Conservation (phyloP, 2,329 filamentous ascomycete genomes). For the Atkinsonella hypoxylon region DNA sequence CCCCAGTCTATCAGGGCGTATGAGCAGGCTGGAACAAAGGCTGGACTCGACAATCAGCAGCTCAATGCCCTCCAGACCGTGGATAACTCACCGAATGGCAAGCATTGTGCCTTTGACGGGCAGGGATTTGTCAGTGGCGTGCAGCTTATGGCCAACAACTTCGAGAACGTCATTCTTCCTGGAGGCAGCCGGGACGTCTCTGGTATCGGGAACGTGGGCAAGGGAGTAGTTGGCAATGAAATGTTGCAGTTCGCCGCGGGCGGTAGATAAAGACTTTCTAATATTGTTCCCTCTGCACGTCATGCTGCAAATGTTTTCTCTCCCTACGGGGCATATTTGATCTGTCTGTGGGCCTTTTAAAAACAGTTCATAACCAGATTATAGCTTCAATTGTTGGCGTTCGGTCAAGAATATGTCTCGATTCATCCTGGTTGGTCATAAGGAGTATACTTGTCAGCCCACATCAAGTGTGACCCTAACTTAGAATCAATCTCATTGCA, state of each 20-base stretch:
- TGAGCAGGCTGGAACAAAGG: constrained; percentile 31
- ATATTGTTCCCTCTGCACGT: no score
- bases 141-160: constrained; percentile 43
- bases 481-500: no score
- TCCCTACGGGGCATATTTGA: no score
- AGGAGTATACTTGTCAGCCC: no score
- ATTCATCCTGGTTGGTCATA: no score
- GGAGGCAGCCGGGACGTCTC: constrained; percentile 36
- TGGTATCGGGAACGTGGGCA: constrained; percentile 37
- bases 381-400: no score
- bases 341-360: no score
- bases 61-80: constrained; percentile 43
- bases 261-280: neutral
- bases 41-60: constrained; percentile 30
- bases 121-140: constrained; percentile 42
- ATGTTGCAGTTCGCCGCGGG: constrained; percentile 3
- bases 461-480: no score
- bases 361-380: no score
- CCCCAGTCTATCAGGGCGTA: constrained; percentile 38
- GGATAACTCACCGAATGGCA: constrained; percentile 41
- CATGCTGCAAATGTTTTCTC: no score
- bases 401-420: no score
- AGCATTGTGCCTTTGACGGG: constrained; percentile 47
- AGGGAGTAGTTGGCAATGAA: constrained; percentile 15
- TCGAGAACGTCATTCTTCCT: constrained; percentile 36